Base-by-base conservation (phyloP, 164 flowering plant species). In the Chloranthus sessilifolius region DNA sequence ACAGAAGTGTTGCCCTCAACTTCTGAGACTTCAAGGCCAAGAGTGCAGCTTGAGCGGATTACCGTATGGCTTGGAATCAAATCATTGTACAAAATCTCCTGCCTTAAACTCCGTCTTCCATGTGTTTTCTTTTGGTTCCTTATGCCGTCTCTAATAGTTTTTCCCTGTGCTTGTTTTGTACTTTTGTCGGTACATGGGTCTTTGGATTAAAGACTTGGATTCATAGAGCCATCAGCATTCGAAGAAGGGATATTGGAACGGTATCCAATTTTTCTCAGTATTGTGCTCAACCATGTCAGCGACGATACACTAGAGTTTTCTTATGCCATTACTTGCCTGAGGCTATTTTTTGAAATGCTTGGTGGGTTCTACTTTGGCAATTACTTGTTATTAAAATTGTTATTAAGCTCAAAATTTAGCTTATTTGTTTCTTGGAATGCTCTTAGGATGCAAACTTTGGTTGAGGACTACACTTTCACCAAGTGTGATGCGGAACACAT, bases 161-260 rank as follows among this genome's bases (percentile, higher is more conserved):
- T 21, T 23, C 44, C 30, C 21, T 26, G 50, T 50, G 41, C 58
- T 73, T 29, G 61, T n/a, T n/a, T n/a, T 61, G 16, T 22, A 48
- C 17, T 23, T 39, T 55, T 29, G 31, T 2, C 60, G 10, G 33
- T 31, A 29, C 31, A 27, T 39, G 46, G 54, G 20, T 58, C 6
- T 66, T 5, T 50, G 39, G 53, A 53, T 42, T 66, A 55, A 73
- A 91, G 98, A 80, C 78, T 91, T 58, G 90, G 83, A 26, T 88
- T 80, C 62, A 56, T 91, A 52, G 98, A 88, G 56, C 88, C 95
- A 67, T 69, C 78, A 7, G 90, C 92, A 50, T 79, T 88, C 61
- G 98, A 88, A 76, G 98, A 91, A 66, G 98, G 98, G 60, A 77
- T 91, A 61, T 64, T 88, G 64, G 96, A 91, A 58, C 74, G 70